Conservation (phyloP, 352 stramenopile species). For the Blastocystis sp. region DNA sequence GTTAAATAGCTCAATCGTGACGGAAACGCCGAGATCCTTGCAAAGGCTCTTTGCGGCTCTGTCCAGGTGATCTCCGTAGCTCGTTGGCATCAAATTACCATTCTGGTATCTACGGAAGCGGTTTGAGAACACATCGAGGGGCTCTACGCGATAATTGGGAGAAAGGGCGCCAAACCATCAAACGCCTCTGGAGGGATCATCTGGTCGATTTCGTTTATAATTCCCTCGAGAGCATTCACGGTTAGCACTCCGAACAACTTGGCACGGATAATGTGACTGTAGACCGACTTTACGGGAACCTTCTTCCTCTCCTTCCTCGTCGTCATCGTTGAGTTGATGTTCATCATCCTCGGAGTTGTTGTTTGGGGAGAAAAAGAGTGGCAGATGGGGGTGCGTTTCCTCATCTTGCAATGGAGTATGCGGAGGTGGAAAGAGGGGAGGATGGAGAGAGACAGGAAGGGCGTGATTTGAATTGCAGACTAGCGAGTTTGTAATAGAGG, state of each 20-base stretch:
- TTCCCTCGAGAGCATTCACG: slow-evolving; percentile 67
- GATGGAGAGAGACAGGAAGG: too few relatives aligned
- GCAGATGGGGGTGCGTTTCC: too few relatives aligned
- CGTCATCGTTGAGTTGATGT: slow-evolving; percentile 11
- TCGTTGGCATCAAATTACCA: slow-evolving; percentile 57
- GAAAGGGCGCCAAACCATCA: background rate
- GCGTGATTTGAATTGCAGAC: too few relatives aligned
- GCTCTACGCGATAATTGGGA: background rate
- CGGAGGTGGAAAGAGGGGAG: too few relatives aligned
- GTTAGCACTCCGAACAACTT: slow-evolving; percentile 68
- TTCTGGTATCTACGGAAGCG: slow-evolving; percentile 61
- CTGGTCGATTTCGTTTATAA: slow-evolving; percentile 63
- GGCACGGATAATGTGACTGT: slow-evolving; percentile 38
- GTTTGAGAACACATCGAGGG: slow-evolving; percentile 55
- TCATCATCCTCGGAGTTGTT: background rate
- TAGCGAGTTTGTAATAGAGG: background rate
- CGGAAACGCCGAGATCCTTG: slow-evolving; percentile 61
- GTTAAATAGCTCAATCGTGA: slow-evolving; percentile 66
- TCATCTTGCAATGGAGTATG: too few relatives aligned
- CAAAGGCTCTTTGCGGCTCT: slow-evolving; percentile 64
- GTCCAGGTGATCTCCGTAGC: slow-evolving; percentile 67
- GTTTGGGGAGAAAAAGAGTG: too few relatives aligned
- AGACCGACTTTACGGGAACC: slow-evolving; percentile 63
- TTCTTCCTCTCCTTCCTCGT: slow-evolving; percentile 64
- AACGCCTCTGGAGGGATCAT: slow-evolving; percentile 44